phyloP scores from a whole-genome alignment of 805 yeast genomes.

The Deakozyma indianensis region DNA sequence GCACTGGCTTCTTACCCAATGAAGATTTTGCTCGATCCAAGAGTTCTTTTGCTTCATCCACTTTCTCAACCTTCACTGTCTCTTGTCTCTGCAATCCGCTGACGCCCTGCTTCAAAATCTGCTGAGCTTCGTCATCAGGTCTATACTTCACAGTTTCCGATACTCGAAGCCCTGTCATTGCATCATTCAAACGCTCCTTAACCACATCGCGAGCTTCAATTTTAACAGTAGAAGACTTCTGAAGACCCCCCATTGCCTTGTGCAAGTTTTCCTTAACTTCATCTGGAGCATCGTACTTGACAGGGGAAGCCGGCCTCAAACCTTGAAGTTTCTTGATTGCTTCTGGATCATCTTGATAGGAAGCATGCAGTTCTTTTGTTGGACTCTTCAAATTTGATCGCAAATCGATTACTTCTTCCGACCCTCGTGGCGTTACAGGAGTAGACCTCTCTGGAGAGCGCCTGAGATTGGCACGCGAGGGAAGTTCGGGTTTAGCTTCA shows the following conservation, averaged over 20 bases:
- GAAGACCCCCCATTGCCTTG: conserved; percentile 9
- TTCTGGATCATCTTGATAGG: conserved; percentile 5
- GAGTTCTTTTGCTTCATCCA: background rate
- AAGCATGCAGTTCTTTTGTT: background rate
- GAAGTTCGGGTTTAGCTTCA: background rate
- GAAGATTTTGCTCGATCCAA: background rate
- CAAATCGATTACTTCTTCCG: background rate
- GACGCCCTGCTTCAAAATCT: background rate
- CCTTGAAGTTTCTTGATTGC: conserved; percentile 9
- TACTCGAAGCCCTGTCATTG: background rate
- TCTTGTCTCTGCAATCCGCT: background rate
- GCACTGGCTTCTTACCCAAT: background rate
- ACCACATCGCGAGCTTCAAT: conserved; percentile 10
- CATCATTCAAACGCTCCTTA: conserved; percentile 6
- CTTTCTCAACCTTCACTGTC: background rate
- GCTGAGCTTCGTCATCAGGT: background rate
- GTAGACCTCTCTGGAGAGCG: background rate
- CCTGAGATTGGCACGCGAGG: background rate
- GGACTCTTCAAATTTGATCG: background rate
- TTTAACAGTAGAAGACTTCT: conserved; percentile 10
- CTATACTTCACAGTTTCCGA: background rate
- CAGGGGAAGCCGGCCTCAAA: conserved; percentile 9
- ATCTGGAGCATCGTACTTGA: conserved; percentile 5
- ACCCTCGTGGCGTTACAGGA: background rate
- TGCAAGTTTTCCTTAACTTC: conserved; percentile 10